phyloP scores from a whole-genome alignment of 2,329 filamentous ascomycete species.

The Xylaria arbuscula region DNA sequence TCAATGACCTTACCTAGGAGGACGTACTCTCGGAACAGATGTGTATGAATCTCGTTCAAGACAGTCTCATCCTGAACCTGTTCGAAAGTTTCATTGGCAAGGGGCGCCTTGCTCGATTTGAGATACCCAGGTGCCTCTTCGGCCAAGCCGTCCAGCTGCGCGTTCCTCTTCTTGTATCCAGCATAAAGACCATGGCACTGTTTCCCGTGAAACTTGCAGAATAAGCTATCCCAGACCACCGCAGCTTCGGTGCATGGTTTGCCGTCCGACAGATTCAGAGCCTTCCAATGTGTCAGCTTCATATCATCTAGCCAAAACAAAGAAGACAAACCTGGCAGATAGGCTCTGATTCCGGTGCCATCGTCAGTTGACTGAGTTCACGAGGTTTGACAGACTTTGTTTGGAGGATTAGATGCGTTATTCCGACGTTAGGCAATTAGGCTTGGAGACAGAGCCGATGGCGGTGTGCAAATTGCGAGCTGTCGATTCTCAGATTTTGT shows the following conservation, averaged over 20 bases:
- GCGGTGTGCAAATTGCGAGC: not conserved
- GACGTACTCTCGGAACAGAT: slow-evolving; percentile 53
- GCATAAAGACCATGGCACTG: slow-evolving; percentile 59
- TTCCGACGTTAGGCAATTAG: not conserved
- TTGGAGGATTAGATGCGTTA: not conserved
- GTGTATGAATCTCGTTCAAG: slow-evolving; percentile 54
- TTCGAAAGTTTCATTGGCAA: slow-evolving; percentile 55
- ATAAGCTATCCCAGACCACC: slow-evolving; percentile 30
- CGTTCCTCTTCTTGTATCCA: slow-evolving; percentile 62
- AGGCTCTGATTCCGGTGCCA: slow-evolving; percentile 14
- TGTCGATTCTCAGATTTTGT: too few relatives aligned
- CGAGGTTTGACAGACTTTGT: not conserved
- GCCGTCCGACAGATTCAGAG: slow-evolving; percentile 33
- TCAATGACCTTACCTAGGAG: slow-evolving; percentile 45
- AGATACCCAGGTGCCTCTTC: slow-evolving; percentile 54
- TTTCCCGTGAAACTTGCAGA: slow-evolving; percentile 45
- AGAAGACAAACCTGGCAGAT: slow-evolving; percentile 34
- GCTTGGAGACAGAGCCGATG: not conserved
- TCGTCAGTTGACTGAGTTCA: not conserved
- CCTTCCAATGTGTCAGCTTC: slow-evolving; percentile 20
- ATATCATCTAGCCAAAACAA: not conserved
- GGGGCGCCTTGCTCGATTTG: slow-evolving; percentile 48
- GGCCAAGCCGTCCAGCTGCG: slow-evolving; percentile 54
- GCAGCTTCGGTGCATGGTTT: slow-evolving; percentile 24
- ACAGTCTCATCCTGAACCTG: slow-evolving; percentile 52